Base-by-base conservation (phyloP, 192 early-diverging fungal species). In the Anaeromyces robustus region DNA sequence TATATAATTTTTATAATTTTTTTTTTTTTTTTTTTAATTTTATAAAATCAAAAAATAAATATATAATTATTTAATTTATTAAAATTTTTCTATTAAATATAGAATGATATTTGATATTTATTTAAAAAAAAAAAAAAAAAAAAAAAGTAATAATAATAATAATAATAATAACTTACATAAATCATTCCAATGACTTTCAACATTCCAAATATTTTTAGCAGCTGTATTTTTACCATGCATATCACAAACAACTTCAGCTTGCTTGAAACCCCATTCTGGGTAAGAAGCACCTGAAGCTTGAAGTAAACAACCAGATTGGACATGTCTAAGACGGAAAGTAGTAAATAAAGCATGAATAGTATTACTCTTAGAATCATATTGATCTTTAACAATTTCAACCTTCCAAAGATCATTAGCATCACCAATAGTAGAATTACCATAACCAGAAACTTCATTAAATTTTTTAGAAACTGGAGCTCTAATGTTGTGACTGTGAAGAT, bases 261-360 rank as follows among this genome's bases (percentile, higher is more conserved):
- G 98, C 83, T 90, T 92, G 89, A 94, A 98, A 29, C 96, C 98
- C 98, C 98, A 99, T 85, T 97, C 89, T 17, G 98, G 98, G 32
- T 98, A 88, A 59, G 87, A 85, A n/a, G 89, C 89, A 30, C 92
- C 91, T 34, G 91, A 86, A 11, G 95, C 89, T 7, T 92, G 88
- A 80, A 99, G 86, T 29, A 92, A 85, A 82, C 98, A 99, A 59
- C 91, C 91, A 29, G 91, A 85, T 32, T 83, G 77, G 3, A 84
- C 80, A 82, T 98, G 95, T 37, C 92, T 88, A 78, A 99, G 85
- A 22, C 93, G 90, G 84, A 99, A 93, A 19, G 87, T 89, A 4
- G 96, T 95, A 4, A 92, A 89, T 31, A 99, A 87, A 0, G 96
- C 89, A 78, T 89, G 88, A 77, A 98, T 82, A 13, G 16, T 4